A percentile compares a stretch with the other conserved stretches of the same genome.
These are phyloP conservation scores for Hyphodiscus sp. DNA, from an alignment of 2,329 filamentous ascomycete species.

Conservation along the genomic window DNA sequence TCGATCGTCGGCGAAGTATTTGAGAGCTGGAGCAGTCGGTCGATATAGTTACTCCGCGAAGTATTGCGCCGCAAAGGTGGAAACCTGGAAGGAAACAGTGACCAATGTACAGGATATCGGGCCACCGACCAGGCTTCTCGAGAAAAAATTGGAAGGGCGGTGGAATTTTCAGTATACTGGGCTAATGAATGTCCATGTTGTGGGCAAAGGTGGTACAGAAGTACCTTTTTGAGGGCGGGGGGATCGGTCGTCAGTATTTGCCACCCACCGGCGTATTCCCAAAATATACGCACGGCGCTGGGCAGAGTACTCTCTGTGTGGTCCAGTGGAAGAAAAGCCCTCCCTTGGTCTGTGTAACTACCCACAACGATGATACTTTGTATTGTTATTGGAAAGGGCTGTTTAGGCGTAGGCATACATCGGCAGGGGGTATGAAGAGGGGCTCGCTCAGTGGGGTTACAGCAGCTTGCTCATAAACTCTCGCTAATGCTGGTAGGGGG, in stretches of 20 bases:
- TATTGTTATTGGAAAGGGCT: not conserved
- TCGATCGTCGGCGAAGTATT: not conserved
- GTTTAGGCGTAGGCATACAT: not conserved
- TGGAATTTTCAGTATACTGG: not conserved
- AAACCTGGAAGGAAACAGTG: not conserved
- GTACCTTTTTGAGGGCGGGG: conserved; percentile 10
- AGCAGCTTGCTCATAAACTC: not conserved
- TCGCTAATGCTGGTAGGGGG: not conserved
- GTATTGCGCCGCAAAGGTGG: not conserved
- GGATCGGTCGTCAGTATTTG: conserved; percentile 10
- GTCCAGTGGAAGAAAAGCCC: not conserved
- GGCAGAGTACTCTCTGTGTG: not conserved
- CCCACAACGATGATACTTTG: not conserved
- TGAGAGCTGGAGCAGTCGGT: not conserved
- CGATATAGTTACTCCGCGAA: not conserved
- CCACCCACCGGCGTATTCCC: not conserved
- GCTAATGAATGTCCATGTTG: not conserved
- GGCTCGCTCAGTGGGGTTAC: not conserved
- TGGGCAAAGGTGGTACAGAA: conserved; percentile 6
- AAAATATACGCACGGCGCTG: not conserved
- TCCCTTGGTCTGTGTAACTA: not conserved
- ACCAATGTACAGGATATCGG: no score
- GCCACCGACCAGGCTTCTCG: not conserved
- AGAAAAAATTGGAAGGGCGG: not conserved
- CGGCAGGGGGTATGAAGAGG: no score